Evolutionary conservation across 306 rosid species (phyloP).

Genomic region (Quillaja saponaria): DNA sequence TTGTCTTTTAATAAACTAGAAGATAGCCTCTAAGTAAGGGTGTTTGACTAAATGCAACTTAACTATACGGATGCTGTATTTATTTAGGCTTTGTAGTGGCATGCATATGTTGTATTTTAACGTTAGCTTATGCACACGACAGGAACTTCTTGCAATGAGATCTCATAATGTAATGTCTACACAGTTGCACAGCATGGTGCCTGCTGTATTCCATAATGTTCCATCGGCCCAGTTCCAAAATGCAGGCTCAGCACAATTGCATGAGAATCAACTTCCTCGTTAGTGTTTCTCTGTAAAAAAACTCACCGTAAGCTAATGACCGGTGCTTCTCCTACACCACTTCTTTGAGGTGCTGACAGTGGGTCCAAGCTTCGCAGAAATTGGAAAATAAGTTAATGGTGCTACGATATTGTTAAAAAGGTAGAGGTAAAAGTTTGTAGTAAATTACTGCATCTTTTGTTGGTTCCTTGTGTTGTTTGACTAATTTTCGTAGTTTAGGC

Average conservation of each 20-base stretch:
- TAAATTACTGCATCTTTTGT: not conserved
- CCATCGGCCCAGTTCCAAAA: constrained; percentile 36
- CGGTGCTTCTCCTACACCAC: no score
- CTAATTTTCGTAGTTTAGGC: not conserved
- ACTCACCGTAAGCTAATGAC: constrained; percentile 12
- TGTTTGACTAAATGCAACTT: no score
- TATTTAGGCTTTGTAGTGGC: constrained; percentile 8
- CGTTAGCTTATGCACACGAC: constrained; percentile 27
- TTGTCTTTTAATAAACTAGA: constrained; percentile 8
- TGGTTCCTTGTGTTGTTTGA: not conserved
- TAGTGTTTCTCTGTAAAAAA: constrained; percentile 33
- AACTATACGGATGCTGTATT: no score
- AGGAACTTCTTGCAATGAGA: constrained; percentile 43
- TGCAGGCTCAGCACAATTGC: constrained; percentile 46
- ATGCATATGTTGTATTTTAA: constrained; percentile 18
- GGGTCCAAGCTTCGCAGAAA: constrained; percentile 4
- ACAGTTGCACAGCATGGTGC: constrained; percentile 52
- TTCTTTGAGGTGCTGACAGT: constrained; percentile 8
- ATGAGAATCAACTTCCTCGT: constrained; percentile 47
- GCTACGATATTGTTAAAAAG: no score
- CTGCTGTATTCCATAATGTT: constrained; percentile 47
- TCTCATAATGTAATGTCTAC: constrained; percentile 40
- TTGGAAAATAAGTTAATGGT: constrained; percentile 14
- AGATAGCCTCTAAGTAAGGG: no score
- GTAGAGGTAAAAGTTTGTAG: no score